Conservation (phyloP, 495 filamentous ascomycete species). For the Penicillium waksmanii region DNA sequence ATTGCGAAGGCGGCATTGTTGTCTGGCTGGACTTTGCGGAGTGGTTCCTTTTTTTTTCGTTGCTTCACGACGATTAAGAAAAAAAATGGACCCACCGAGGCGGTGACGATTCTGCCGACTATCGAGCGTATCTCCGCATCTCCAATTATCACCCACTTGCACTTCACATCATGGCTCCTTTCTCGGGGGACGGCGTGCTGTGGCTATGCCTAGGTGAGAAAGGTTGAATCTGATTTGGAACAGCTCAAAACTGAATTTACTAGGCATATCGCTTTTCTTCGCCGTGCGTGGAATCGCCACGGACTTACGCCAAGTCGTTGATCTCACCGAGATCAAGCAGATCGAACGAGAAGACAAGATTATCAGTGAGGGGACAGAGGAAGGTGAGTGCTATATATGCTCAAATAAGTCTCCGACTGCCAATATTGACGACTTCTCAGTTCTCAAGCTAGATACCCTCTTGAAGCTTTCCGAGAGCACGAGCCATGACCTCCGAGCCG, state of each 20-base stretch:
- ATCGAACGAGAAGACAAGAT: constrained; percentile 50
- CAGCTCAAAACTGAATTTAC: constrained; percentile 7
- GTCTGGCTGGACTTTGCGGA: constrained; percentile 16
- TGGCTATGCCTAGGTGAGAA: constrained; percentile 50
- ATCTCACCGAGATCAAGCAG: constrained; percentile 53
- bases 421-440: constrained; percentile 23
- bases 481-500: constrained; percentile 54
- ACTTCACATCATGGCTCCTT: constrained; percentile 45
- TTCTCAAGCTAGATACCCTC: constrained; percentile 55
- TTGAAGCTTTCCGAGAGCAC: constrained; percentile 52
- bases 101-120: constrained; percentile 38
- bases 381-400: constrained; percentile 36
- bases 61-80: constrained; percentile 22
- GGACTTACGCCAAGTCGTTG: constrained; percentile 50
- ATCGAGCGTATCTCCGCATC: constrained; percentile 34
- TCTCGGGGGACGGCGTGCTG: constrained; percentile 45
- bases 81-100: constrained; percentile 40
- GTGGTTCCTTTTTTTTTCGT: constrained; percentile 26
- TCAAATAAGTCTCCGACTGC: neutral
- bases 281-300: constrained; percentile 48
- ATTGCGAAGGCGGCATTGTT: constrained; percentile 89
- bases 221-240: neutral
- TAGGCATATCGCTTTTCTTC: constrained; percentile 52
- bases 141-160: constrained; percentile 17
- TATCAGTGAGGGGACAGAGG: constrained; percentile 52